Evolutionary conservation across 2,329 filamentous ascomycete genomes (phyloP).

Genomic region (Cladosporium colombiae): DNA sequence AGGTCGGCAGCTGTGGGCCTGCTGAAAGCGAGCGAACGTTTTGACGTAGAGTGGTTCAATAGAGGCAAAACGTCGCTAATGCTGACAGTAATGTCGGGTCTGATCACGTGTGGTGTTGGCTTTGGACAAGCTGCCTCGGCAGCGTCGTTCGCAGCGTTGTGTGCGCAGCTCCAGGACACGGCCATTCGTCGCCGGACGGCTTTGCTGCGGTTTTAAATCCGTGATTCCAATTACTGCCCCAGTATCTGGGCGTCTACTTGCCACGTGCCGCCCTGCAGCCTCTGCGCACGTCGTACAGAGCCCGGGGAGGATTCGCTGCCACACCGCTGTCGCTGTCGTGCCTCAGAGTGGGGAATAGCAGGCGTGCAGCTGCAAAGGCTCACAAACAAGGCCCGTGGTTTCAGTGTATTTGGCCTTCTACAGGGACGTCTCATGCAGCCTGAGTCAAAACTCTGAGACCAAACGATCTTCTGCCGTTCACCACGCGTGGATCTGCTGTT

Average conservation of each 20-base stretch:
- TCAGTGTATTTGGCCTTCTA: neutral
- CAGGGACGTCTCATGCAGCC: neutral
- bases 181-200: neutral
- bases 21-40: neutral
- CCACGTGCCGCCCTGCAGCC: constrained; percentile 10
- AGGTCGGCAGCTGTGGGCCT: neutral
- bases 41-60: neutral
- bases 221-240: neutral
- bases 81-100: neutral
- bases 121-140: neutral
- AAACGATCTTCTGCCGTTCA: neutral
- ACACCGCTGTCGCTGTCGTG: neutral
- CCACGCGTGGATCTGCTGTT: neutral
- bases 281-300: neutral
- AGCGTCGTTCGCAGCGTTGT: neutral
- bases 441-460: neutral
- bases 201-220: constrained; percentile 11
- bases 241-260: neutral
- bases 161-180: neutral
- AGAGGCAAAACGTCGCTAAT: neutral
- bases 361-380: neutral
- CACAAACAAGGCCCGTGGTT: neutral
- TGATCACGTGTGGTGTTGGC: neutral
- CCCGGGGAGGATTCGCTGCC: neutral
- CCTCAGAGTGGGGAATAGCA: neutral